Evolutionary conservation across 495 filamentous ascomycete species (phyloP), one percentile per base, ranked within the genome.

Genomic region (Penicillium salamii): DNA sequence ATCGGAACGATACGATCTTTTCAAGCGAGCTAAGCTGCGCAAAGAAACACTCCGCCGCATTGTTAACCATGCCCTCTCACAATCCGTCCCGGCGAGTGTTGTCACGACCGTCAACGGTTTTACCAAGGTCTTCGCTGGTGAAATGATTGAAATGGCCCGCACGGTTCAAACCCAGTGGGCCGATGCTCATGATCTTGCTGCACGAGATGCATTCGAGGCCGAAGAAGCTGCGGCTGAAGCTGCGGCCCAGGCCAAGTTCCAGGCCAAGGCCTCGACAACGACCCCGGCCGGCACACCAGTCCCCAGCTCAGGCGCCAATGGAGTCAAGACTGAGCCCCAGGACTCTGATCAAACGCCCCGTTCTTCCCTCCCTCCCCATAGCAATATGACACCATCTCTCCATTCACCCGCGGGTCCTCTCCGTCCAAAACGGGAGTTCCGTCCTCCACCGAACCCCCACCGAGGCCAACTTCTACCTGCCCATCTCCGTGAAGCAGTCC

Each of bases 41-140:
- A 83, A 83, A 45, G 78, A 80, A 49, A 79, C 78, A 1, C 74
- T 84, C 8, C 77, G 80, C 14, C 63, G 89, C 72, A 85, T 90
- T 53, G 82, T 89, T 63, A 96, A 96, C 57, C 88, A 91, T 54
- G 90, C 89, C 33, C 83, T 95, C 11, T 90, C 87, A 1, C 91
- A 96, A 66, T 93, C 89, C 15, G 89, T 91, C 3, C 86, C 89
- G 3, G 77, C 80, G 12, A 84, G 79, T 41, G 86, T 95, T 21
- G 83, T 92, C 32, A 85, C 85, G 17, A 88, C 85, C 19, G 85
- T 95, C 57, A 87, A 86, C 41, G 82, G 86, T 3, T 89, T 88
- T 46, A 84, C 86, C 26, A 96, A 96, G 65, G 78, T 90, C 50
- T 95, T 88, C 64, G 80, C 89, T 7, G 90, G 90, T 40, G 84